phyloP scores from a whole-genome alignment of 1,284 basidiomycete species.

The Heterobasidion annosum region DNA sequence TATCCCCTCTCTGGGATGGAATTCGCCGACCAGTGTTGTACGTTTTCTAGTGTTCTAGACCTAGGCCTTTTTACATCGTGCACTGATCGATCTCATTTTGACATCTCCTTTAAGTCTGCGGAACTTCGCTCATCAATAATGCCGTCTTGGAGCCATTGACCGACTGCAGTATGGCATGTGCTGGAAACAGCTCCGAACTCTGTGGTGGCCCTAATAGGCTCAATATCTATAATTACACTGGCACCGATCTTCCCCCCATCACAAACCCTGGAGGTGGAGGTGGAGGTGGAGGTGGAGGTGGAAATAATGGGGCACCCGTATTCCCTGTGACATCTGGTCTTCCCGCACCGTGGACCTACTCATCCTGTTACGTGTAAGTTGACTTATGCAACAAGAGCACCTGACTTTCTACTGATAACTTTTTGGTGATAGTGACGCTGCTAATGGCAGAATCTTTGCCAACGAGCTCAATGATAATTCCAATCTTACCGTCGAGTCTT shows the following conservation, averaged over 20 bases:
- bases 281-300: constrained; percentile 22
- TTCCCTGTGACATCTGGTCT: constrained; percentile 40
- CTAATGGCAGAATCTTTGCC: constrained; percentile 25
- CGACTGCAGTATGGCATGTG: constrained; percentile 58
- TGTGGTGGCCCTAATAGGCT: constrained; percentile 54
- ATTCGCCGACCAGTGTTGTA: constrained; percentile 38
- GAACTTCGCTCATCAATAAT: constrained; percentile 32
- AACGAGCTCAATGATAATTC: constrained; percentile 23
- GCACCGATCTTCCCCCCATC: constrained; percentile 36
- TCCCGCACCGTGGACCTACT: constrained; percentile 38
- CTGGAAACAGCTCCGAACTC: constrained; percentile 47
- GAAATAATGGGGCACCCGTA: constrained; percentile 20
- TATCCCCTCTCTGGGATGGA: constrained; percentile 50
- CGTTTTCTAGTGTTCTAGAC: constrained; percentile 15
- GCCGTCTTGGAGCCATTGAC: constrained; percentile 33
- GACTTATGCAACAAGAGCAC: too few species aligned
- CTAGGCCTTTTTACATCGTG: neutral
- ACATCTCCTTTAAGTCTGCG: constrained; percentile 36
- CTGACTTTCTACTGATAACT: neutral
- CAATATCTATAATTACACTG: constrained; percentile 57
- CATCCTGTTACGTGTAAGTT: constrained; percentile 51
- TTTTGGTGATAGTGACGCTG: constrained; percentile 23
- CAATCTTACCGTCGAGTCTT: constrained; percentile 28
- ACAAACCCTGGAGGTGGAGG: constrained; percentile 29
- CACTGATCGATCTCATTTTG: neutral